phyloP scores from a whole-genome alignment of 1,284 basidiomycete species.

The Singerocomus inundabilis region DNA sequence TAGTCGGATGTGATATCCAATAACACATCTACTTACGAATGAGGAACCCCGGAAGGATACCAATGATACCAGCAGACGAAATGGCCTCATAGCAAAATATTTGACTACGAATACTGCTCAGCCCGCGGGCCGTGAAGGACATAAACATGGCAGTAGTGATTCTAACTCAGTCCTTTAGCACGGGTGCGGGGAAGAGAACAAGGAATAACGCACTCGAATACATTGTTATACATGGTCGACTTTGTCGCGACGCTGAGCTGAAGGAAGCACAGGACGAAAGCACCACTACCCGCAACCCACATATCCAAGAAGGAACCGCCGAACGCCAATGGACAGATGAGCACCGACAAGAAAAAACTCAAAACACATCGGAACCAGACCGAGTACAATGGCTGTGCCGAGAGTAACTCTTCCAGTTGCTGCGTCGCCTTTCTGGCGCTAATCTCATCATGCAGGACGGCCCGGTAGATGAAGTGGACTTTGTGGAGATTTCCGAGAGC shows the following conservation, averaged over 20 bases:
- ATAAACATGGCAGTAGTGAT: conserved; percentile 81
- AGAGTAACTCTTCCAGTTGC: conserved; percentile 48
- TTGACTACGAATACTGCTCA: conserved; percentile 70
- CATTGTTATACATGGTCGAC: conserved; percentile 79
- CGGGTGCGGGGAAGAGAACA: conserved; percentile 1
- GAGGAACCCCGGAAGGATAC: conserved; percentile 80
- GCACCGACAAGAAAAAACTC: conserved; percentile 66
- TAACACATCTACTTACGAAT: conserved; percentile 54
- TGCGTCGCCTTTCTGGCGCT: conserved; percentile 69
- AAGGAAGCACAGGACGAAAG: conserved; percentile 63
- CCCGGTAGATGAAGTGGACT: conserved; percentile 73
- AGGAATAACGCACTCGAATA: conserved; percentile 73
- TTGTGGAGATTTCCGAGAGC: conserved; percentile 75
- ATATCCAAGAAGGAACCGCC: conserved; percentile 84
- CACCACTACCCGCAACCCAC: conserved; percentile 71
- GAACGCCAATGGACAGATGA: conserved; percentile 82
- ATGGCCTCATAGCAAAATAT: conserved; percentile 88
- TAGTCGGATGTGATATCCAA: conserved; percentile 11
- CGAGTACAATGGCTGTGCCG: conserved; percentile 58
- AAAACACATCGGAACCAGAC: conserved; percentile 58
- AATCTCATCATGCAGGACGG: conserved; percentile 82
- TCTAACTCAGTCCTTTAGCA: conserved; percentile 40
- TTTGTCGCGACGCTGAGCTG: conserved; percentile 72
- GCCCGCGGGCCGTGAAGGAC: conserved; percentile 75
- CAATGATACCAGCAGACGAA: conserved; percentile 78